These are phyloP conservation scores for Xylaria arbuscula DNA, from an alignment of 2,329 filamentous ascomycete species.

Conservation along the genomic window DNA sequence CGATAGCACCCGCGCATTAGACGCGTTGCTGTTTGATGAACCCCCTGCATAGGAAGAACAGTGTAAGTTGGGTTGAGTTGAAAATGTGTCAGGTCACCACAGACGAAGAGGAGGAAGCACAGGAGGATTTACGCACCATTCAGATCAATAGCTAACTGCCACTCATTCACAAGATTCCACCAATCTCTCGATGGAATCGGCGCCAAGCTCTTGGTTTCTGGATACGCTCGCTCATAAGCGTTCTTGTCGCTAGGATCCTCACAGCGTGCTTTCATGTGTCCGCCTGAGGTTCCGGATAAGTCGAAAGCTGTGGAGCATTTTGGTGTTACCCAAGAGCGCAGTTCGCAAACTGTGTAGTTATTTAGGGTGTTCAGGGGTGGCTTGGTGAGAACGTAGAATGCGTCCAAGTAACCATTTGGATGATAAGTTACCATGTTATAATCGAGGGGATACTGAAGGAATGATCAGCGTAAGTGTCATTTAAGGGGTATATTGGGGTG, in stretches of 20 bases:
- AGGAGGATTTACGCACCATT: conserved; percentile 51
- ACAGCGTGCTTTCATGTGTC: conserved; percentile 70
- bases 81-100: background rate
- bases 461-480: conserved; percentile 12
- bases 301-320: conserved; percentile 73
- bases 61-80: background rate
- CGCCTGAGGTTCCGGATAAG: conserved; percentile 67
- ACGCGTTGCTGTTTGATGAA: conserved; percentile 64
- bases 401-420: conserved; percentile 56
- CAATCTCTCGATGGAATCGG: conserved; percentile 60
- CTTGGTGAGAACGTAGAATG: conserved; percentile 75
- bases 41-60: conserved; percentile 51
- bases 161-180: conserved; percentile 65
- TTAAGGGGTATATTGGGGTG: background rate
- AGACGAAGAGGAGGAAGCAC: background rate
- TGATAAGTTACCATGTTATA: conserved; percentile 76
- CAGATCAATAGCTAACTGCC: conserved; percentile 66
- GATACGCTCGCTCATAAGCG: conserved; percentile 62
- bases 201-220: conserved; percentile 44
- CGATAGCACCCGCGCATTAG: conserved; percentile 68
- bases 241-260: conserved; percentile 65
- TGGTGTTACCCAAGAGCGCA: conserved; percentile 72
- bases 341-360: conserved; percentile 74
- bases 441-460: conserved; percentile 61
- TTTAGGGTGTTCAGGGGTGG: conserved; percentile 29